Conservation (phyloP, 805 yeast genomes). For the Saccharomycopsis synnaedendra region DNA sequence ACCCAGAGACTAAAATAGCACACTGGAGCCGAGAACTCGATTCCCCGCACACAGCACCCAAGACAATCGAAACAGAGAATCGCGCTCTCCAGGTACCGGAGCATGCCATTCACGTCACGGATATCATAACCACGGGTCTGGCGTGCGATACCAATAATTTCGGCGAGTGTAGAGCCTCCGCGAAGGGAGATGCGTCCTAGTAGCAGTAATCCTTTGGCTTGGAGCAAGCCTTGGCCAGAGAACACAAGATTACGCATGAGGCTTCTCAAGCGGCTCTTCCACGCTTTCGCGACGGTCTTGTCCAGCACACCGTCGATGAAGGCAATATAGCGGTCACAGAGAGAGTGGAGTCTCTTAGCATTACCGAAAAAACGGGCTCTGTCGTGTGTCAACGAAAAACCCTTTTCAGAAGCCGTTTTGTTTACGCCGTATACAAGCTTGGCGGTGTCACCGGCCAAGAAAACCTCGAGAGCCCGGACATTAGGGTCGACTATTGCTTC, state of each 20-base stretch:
- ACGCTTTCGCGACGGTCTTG: no score
- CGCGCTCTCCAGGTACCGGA: not conserved
- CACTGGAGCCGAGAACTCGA: not conserved
- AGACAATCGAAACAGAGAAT: not conserved
- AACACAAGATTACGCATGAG: no score
- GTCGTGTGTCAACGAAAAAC: not conserved
- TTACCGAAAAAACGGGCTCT: not conserved
- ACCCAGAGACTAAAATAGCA: not conserved
- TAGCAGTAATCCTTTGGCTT: no score
- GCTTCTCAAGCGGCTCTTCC: no score
- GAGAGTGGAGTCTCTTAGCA: not conserved
- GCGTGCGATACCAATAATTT: not conserved
- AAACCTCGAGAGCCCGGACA: conserved; percentile 26
- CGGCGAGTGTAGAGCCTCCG: not conserved
- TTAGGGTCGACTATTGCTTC: conserved; percentile 18
- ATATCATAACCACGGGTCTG: not conserved
- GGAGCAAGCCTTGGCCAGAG: no score
- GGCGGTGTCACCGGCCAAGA: conserved; percentile 41
- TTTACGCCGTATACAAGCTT: conserved; percentile 40
- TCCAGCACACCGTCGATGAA: no score
- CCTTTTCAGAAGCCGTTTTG: not conserved
- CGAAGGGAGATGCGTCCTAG: not conserved
- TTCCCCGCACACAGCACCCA: not conserved
- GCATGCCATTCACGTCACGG: not conserved
- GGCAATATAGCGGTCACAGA: no score